A percentile compares a stretch with the other conserved stretches of the same genome.
phyloP scores from a whole-genome alignment of 2,329 filamentous ascomycete species.

The Arachnomyces sp. region DNA sequence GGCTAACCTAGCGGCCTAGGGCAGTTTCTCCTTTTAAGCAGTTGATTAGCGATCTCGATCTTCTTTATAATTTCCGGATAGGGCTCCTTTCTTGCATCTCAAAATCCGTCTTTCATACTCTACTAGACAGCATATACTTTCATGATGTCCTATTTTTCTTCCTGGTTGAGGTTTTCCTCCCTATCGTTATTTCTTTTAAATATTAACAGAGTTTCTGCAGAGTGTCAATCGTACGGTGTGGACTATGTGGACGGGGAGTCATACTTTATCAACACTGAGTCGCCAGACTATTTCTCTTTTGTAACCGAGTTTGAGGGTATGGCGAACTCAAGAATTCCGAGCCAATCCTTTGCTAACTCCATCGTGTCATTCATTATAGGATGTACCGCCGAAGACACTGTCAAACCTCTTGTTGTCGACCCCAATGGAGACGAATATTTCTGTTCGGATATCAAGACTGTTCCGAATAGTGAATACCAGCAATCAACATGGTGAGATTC shows the following conservation, averaged over 20 bases:
- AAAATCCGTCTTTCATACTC: too few species aligned
- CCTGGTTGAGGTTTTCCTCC: too few species aligned
- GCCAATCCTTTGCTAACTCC: slow-evolving; percentile 9
- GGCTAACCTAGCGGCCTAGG: too few species aligned
- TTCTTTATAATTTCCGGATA: too few species aligned
- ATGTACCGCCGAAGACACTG: slow-evolving; percentile 1
- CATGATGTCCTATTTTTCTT: too few species aligned
- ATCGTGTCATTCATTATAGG: neutral
- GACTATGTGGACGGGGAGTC: slow-evolving; percentile 15
- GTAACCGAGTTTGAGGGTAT: slow-evolving; percentile 14
- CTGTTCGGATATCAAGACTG: slow-evolving; percentile 15
- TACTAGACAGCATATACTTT: too few species aligned
- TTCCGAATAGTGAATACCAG: slow-evolving; percentile 12
- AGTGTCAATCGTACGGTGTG: slow-evolving; percentile 14
- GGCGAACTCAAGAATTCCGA: slow-evolving; percentile 11
- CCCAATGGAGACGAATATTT: slow-evolving; percentile 15
- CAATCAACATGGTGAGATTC: slow-evolving; percentile 13
- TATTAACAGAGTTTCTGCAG: slow-evolving; percentile 1
- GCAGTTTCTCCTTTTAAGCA: too few species aligned
- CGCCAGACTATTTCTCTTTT: slow-evolving; percentile 14
- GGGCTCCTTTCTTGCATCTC: too few species aligned
- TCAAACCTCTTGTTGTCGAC: slow-evolving; percentile 15
- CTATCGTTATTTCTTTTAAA: too few species aligned
- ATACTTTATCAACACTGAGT: slow-evolving; percentile 16
- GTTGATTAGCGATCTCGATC: too few species aligned